Conservation (phyloP, 2,329 filamentous ascomycete genomes). For the Fusarium chlamydosporum region DNA sequence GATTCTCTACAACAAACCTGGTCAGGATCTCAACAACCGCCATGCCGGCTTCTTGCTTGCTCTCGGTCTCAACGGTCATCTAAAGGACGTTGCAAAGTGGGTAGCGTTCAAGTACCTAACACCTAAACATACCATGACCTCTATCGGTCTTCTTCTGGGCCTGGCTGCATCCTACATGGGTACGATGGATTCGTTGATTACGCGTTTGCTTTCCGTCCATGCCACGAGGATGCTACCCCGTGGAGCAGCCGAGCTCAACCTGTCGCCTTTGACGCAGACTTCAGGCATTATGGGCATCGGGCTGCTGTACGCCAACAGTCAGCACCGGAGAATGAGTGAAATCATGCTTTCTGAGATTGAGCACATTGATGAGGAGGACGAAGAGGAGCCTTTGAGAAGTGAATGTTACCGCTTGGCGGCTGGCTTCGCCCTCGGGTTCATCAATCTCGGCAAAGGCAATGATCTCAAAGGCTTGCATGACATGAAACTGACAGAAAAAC, state of each 20-base stretch:
- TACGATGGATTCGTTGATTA: conserved; percentile 97
- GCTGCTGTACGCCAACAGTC: conserved; percentile 91
- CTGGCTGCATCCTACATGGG: conserved; percentile 94
- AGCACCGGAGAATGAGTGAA: conserved; percentile 98
- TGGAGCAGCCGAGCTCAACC: conserved; percentile 92
- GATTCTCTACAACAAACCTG: conserved; percentile 98
- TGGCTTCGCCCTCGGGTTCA: conserved; percentile 92
- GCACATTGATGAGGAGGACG: conserved; percentile 82
- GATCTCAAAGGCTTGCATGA: conserved; percentile 91
- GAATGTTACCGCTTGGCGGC: conserved; percentile 97
- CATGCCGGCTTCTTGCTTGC: conserved; percentile 95
- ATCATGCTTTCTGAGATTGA: conserved; percentile 99
- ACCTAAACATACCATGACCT: conserved; percentile 99
- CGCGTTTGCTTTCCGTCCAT: conserved; percentile 92
- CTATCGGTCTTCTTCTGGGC: conserved; percentile 92
- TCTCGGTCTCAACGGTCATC: conserved; percentile 91
- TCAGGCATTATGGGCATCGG: conserved; percentile 98
- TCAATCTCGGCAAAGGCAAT: conserved; percentile 92
- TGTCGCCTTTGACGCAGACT: conserved; percentile 93
- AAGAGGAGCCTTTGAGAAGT: conserved; percentile 87
- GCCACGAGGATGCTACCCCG: conserved; percentile 94
- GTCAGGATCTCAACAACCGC: conserved; percentile 88
- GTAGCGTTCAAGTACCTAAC: conserved; percentile 99
- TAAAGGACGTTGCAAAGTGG: conserved; percentile 97
- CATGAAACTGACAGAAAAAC: conserved; percentile 90